Evolutionary conservation across 371 early-diverging fungal species (phyloP).

Genomic region (Lichtheimia ramosa): DNA sequence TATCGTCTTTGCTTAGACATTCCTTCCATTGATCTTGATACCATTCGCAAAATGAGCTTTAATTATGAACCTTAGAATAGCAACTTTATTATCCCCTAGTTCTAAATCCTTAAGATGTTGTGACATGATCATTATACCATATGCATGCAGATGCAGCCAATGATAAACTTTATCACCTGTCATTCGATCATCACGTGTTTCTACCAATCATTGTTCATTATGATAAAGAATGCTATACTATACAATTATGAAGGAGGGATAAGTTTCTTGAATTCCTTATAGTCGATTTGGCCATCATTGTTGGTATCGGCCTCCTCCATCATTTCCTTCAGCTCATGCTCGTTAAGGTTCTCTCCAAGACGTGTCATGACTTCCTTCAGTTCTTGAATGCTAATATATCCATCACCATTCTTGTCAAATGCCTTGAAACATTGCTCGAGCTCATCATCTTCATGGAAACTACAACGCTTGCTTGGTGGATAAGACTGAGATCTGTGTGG

Average conservation of each 20-base stretch:
- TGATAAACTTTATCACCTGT: too few species aligned
- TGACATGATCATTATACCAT: too few species aligned
- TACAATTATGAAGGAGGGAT: conserved; percentile 3
- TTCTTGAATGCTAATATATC: conserved; percentile 64
- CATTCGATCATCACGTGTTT: too few species aligned
- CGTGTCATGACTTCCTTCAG: conserved; percentile 64
- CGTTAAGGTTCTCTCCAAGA: conserved; percentile 66
- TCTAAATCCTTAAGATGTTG: too few species aligned
- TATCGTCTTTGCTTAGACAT: conserved; percentile 36
- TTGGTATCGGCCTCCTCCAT: conserved; percentile 75
- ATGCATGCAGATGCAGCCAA: too few species aligned
- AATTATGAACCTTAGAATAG: conserved; percentile 10
- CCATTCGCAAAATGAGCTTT: conserved; percentile 32
- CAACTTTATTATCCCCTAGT: neutral
- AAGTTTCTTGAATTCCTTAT: conserved; percentile 43
- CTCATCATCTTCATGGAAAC: conserved; percentile 55
- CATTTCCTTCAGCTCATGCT: conserved; percentile 77
- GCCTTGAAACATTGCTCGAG: conserved; percentile 64
- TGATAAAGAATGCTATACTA: too few species aligned
- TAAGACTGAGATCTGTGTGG: conserved; percentile 18
- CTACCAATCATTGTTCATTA: too few species aligned
- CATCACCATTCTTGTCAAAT: conserved; percentile 72
- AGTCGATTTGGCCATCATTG: conserved; percentile 60
- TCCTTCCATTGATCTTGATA: conserved; percentile 31
- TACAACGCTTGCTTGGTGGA: conserved; percentile 10